Conservation (phyloP, 129 eudicot species). For the Logfia minima region DNA sequence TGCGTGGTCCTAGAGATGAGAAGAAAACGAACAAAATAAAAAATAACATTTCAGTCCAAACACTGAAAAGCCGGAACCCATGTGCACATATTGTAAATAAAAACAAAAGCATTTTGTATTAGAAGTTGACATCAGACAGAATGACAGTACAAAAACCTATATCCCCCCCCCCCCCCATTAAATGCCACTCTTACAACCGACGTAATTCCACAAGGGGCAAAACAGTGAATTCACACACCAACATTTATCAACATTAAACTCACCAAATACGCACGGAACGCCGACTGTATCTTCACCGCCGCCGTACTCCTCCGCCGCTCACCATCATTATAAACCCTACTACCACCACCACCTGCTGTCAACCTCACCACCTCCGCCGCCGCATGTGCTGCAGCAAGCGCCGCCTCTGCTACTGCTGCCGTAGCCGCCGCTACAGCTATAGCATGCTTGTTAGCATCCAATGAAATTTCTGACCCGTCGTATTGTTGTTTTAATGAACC, state of each 20-base stretch:
- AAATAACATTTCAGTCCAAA: constrained; percentile 17
- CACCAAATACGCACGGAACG: constrained; percentile 91
- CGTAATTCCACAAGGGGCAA: constrained; percentile 26
- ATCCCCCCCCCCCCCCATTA: background rate
- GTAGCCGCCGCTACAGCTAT: constrained; percentile 98
- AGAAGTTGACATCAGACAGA: constrained; percentile 2
- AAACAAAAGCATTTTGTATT: constrained; percentile 2
- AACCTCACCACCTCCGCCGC: constrained; percentile 94
- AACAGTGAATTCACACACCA: background rate
- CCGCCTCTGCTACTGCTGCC: constrained; percentile 95
- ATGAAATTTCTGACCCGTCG: constrained; percentile 6
- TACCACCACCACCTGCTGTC: constrained; percentile 43
- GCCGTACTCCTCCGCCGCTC: constrained; percentile 51
- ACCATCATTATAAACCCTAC: constrained; percentile 27
- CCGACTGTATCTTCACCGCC: constrained; percentile 84
- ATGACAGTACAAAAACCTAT: constrained; percentile 9
- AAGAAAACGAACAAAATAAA: background rate
- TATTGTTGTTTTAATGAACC: background rate
- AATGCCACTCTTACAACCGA: constrained; percentile 19
- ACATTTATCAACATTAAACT: background rate
- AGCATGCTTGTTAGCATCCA: constrained; percentile 85
- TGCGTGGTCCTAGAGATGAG: constrained; percentile 8
- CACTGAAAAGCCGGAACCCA: constrained; percentile 21
- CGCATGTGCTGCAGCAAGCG: constrained; percentile 93
- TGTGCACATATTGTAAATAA: constrained; percentile 39